These are phyloP conservation scores for Noccaea bulbosa DNA, from an alignment of 345 rosid genomes.

Conservation along the genomic window DNA sequence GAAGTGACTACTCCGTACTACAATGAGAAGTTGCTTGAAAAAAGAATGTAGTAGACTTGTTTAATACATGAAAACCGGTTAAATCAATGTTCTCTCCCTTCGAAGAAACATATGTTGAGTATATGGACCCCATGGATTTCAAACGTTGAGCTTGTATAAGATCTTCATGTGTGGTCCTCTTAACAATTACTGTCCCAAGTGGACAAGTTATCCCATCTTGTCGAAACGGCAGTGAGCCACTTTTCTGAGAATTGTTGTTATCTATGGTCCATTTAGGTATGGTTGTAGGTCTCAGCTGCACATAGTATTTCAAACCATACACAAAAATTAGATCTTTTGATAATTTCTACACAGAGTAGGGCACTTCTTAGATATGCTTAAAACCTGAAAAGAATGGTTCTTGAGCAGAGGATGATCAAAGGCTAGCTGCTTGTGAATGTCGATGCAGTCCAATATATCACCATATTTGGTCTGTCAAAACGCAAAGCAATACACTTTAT, in stretches of 20 bases:
- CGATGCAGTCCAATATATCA: constrained; percentile 45
- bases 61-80: constrained; percentile 33
- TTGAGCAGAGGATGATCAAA: constrained; percentile 40
- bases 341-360: neutral
- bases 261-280: constrained; percentile 18
- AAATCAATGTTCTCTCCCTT: neutral
- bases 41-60: neutral
- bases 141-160: constrained; percentile 12
- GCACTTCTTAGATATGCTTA: neutral
- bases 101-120: constrained; percentile 10
- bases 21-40: neutral
- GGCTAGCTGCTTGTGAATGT: constrained; percentile 43
- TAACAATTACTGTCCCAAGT: constrained; percentile 29
- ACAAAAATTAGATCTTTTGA: neutral
- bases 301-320: neutral
- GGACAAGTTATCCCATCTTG: constrained; percentile 28
- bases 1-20: neutral
- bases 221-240: constrained; percentile 1
- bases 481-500: neutral
- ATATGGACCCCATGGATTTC: constrained; percentile 17
- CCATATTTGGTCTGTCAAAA: constrained; percentile 38
- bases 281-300: constrained; percentile 30
- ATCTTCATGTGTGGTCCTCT: constrained; percentile 27
- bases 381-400: constrained; percentile 41
- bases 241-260: constrained; percentile 13